Percentiles rank a stretch among this genome's conserved stretches.
Evolutionary conservation across 2,329 filamentous ascomycete species (phyloP).

Genomic region (Apiospora rasikravindrae): DNA sequence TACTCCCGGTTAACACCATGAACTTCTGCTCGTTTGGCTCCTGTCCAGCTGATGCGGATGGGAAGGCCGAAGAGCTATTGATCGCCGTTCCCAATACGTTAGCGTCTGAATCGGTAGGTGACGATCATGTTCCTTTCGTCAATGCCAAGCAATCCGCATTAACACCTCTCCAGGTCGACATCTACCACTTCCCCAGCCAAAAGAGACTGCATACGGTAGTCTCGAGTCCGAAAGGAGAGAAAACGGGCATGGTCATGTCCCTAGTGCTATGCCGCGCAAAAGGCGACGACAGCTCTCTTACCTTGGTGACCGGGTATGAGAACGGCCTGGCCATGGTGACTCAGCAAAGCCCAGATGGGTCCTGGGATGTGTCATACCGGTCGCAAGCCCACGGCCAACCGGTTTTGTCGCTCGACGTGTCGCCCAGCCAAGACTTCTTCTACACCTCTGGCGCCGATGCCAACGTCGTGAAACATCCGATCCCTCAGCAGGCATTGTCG

Average conservation of each 20-base stretch:
- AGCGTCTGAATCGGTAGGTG: conserved; percentile 69
- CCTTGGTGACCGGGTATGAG: conserved; percentile 81
- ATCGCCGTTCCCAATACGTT: conserved; percentile 83
- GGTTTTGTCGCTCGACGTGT: conserved; percentile 73
- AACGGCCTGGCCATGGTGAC: conserved; percentile 77
- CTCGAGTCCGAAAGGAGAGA: conserved; percentile 46
- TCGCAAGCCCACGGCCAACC: conserved; percentile 78
- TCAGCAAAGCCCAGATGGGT: conserved; percentile 50
- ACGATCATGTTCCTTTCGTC: not conserved
- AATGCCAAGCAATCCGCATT: not conserved
- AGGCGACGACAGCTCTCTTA: conserved; percentile 51
- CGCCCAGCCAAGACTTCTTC: conserved; percentile 61
- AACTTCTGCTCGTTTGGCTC: conserved; percentile 90
- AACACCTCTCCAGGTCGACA: conserved; percentile 65
- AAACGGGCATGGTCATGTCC: conserved; percentile 88
- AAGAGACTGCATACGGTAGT: conserved; percentile 64
- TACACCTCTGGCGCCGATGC: conserved; percentile 85
- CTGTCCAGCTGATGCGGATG: conserved; percentile 48
- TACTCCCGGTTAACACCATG: conserved; percentile 86
- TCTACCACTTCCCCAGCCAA: conserved; percentile 82
- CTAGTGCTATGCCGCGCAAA: conserved; percentile 63
- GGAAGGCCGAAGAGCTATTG: conserved; percentile 54
- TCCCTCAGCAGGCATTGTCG: conserved; percentile 47
- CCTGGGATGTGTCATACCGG: conserved; percentile 63
- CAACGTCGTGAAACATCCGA: conserved; percentile 75